Conservation (phyloP, 2,329 filamentous ascomycete species). For the Calonectria naviculata region DNA sequence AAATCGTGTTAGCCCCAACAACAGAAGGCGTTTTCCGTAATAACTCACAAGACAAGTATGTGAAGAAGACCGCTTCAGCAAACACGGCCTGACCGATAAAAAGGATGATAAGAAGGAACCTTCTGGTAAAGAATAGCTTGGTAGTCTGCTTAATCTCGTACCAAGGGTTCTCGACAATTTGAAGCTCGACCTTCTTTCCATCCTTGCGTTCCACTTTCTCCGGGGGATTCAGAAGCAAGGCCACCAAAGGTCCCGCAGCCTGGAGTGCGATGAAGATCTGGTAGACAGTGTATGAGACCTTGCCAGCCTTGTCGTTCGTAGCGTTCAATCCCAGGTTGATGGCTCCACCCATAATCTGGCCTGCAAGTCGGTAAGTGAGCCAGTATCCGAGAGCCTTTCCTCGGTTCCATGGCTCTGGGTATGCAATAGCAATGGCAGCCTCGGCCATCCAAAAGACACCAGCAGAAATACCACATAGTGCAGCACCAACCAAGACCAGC, state of each 20-base stretch:
- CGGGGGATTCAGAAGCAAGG: slow-evolving; percentile 70
- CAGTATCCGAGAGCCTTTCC: slow-evolving; percentile 76
- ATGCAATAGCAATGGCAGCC: slow-evolving; percentile 77
- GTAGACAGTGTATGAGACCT: slow-evolving; percentile 77
- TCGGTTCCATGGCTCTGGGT: slow-evolving; percentile 76
- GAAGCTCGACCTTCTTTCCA: slow-evolving; percentile 69
- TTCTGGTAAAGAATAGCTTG: slow-evolving; percentile 68
- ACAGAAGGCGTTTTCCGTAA: too few species aligned
- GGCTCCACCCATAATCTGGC: slow-evolving; percentile 77
- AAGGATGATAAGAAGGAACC: slow-evolving; percentile 72
- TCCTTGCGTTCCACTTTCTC: slow-evolving; percentile 73
- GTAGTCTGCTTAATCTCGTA: slow-evolving; percentile 70
- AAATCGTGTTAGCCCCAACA: slow-evolving; percentile 19
- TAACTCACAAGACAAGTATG: slow-evolving; percentile 60
- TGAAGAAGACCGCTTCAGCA: slow-evolving; percentile 78
- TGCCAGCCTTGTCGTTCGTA: slow-evolving; percentile 65
- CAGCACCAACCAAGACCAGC: slow-evolving; percentile 76
- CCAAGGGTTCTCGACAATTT: slow-evolving; percentile 66
- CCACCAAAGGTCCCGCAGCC: slow-evolving; percentile 72
- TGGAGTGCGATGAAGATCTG: slow-evolving; percentile 79
- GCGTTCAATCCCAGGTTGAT: slow-evolving; percentile 77
- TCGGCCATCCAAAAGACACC: slow-evolving; percentile 83
- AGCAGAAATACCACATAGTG: slow-evolving; percentile 75
- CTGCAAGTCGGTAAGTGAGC: slow-evolving; percentile 68
- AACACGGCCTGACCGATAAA: slow-evolving; percentile 80